phyloP scores from a whole-genome alignment of 2,329 filamentous ascomycete species.

The Falciphora oryzae region DNA sequence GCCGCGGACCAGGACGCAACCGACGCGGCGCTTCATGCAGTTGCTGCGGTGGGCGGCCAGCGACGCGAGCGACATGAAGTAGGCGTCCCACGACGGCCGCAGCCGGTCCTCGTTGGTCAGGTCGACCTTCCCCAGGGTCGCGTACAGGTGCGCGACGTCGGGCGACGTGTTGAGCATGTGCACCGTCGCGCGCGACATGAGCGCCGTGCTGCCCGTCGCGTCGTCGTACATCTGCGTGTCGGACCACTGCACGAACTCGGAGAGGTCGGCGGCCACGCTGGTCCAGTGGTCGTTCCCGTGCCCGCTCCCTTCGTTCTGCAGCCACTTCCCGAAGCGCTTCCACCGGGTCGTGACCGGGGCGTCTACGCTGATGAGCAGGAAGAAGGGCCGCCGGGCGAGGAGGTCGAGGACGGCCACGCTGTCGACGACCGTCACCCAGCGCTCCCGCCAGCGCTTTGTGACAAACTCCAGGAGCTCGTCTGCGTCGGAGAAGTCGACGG shows the following conservation, averaged over 20 bases:
- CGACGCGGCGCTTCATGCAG: slow-evolving; percentile 97
- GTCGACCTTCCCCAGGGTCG: slow-evolving; percentile 66
- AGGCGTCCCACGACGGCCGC: slow-evolving; percentile 89
- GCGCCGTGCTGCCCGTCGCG: slow-evolving; percentile 58
- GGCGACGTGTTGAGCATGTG: slow-evolving; percentile 79
- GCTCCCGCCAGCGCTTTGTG: slow-evolving; percentile 74
- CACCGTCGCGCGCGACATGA: slow-evolving; percentile 77
- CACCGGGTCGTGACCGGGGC: slow-evolving; percentile 81
- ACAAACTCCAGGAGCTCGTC: slow-evolving; percentile 71
- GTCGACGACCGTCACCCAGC: slow-evolving; percentile 81
- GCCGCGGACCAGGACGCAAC: slow-evolving; percentile 84
- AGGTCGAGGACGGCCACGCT: slow-evolving; percentile 67
- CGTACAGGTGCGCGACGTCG: slow-evolving; percentile 64
- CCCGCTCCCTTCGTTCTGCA: slow-evolving; percentile 13
- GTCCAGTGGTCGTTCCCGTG: slow-evolving; percentile 15
- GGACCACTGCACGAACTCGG: slow-evolving; percentile 50
- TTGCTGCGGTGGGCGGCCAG: slow-evolving; percentile 87
- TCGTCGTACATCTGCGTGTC: slow-evolving; percentile 74
- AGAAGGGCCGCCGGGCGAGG: slow-evolving; percentile 78
- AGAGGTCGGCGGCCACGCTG: slow-evolving; percentile 29
- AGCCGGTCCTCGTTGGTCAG: slow-evolving; percentile 74
- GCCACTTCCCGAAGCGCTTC: slow-evolving; percentile 58
- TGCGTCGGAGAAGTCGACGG: slow-evolving; percentile 54
- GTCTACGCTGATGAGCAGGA: slow-evolving; percentile 86
- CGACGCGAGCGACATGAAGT: slow-evolving; percentile 96